Conservation (phyloP, 768 basidiomycete genomes). For the Trichaptum fuscoviolaceum region DNA sequence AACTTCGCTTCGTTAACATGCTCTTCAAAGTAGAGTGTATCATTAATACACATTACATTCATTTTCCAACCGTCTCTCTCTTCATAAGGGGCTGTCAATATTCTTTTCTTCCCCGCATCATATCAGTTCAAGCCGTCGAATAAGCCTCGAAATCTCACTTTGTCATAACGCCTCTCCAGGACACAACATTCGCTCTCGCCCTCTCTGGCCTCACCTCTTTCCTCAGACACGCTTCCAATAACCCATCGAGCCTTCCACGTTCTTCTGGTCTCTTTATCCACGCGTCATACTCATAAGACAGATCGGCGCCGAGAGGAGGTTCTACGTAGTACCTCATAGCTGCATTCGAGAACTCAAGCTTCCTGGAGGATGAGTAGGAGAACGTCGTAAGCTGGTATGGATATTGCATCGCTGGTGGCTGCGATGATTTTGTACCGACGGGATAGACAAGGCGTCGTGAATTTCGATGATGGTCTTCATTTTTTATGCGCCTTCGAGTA, state of each 20-base stretch:
- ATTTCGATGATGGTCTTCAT: background rate
- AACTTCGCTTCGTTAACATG: slow-evolving; percentile 56
- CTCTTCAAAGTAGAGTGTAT: slow-evolving; percentile 72
- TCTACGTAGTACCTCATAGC: slow-evolving; percentile 67
- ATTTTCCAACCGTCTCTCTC: slow-evolving; percentile 73
- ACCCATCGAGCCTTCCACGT: slow-evolving; percentile 59
- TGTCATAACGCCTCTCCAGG: slow-evolving; percentile 82
- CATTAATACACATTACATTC: slow-evolving; percentile 74
- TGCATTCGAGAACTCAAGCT: slow-evolving; percentile 59
- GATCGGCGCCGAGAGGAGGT: slow-evolving; percentile 61
- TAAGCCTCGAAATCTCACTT: slow-evolving; percentile 43
- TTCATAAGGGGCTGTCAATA: slow-evolving; percentile 80
- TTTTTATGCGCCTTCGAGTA: background rate
- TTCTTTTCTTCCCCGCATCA: slow-evolving; percentile 46
- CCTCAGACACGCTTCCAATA: slow-evolving; percentile 54
- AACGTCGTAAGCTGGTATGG: slow-evolving; percentile 66
- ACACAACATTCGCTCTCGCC: slow-evolving; percentile 24
- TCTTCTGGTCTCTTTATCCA: slow-evolving; percentile 68
- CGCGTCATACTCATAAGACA: slow-evolving; percentile 65
- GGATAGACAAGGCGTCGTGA: background rate
- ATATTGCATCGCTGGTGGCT: slow-evolving; percentile 52
- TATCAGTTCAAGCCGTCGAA: slow-evolving; percentile 12
- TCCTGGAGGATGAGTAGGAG: slow-evolving; percentile 55
- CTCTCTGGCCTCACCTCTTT: slow-evolving; percentile 31
- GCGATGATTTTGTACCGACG: background rate